Percentiles rank a stretch among this genome's conserved stretches.
phyloP scores from a whole-genome alignment of 2,329 filamentous ascomycete species.

The Alternaria ventricosa region DNA sequence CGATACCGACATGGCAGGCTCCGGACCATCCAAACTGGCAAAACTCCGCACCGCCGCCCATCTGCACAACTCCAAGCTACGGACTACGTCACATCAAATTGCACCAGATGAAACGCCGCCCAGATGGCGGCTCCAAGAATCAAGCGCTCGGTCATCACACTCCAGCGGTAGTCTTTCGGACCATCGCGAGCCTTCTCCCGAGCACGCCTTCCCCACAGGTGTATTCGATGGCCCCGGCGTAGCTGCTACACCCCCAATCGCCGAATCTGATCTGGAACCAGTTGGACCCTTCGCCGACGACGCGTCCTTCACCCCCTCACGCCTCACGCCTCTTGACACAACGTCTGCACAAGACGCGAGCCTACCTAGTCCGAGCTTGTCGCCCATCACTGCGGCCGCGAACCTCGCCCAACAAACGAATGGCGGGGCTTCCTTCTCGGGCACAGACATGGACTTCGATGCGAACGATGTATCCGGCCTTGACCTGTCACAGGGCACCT shows the following conservation, averaged over 20 bases:
- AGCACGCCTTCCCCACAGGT: conserved; percentile 32
- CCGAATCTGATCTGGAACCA: conserved; percentile 72
- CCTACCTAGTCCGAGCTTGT: conserved; percentile 91
- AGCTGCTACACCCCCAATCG: conserved; percentile 78
- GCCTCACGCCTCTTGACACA: conserved; percentile 67
- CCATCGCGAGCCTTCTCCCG: conserved; percentile 22
- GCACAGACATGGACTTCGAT: conserved; percentile 40
- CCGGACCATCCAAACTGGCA: conserved; percentile 30
- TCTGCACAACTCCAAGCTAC: conserved; percentile 23
- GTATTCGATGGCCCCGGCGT: conserved; percentile 54
- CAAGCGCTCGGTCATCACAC: conserved; percentile 31
- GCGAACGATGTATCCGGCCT: conserved; percentile 47
- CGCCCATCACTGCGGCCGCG: conserved; percentile 84
- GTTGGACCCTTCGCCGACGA: conserved; percentile 53
- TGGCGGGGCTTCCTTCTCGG: conserved; percentile 31
- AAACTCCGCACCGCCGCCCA: conserved; percentile 23
- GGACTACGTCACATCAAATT: conserved; percentile 26
- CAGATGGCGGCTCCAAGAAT: conserved; percentile 35
- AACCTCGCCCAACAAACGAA: conserved; percentile 53
- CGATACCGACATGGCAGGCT: conserved; percentile 43
- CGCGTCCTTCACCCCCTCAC: conserved; percentile 22
- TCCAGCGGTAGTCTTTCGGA: conserved; percentile 17
- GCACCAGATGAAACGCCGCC: conserved; percentile 19
- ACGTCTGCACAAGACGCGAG: conserved; percentile 84
- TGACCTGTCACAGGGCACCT: conserved; percentile 37